Percentiles rank a stretch among this genome's conserved stretches.
phyloP scores from a whole-genome alignment of 2,329 filamentous ascomycete genomes.

The Fusarium sp. region DNA sequence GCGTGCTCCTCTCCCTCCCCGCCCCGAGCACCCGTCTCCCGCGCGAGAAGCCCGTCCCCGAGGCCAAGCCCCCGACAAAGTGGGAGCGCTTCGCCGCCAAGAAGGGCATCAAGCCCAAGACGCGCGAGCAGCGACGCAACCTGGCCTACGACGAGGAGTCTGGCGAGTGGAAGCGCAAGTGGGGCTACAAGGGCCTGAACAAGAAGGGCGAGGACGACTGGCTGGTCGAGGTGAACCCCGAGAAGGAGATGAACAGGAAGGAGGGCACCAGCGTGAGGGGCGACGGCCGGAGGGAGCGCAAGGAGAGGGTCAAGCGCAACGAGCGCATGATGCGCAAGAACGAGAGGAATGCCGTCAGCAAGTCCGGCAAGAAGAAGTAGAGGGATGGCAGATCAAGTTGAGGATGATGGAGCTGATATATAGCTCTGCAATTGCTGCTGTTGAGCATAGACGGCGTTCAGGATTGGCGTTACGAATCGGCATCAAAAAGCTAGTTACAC shows the following conservation, averaged over 20 bases:
- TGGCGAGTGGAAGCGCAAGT: constrained; percentile 92
- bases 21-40: constrained; percentile 77
- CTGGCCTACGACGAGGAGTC: constrained; percentile 85
- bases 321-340: constrained; percentile 78
- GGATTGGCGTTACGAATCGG: constrained; percentile 46
- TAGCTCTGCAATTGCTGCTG: constrained; percentile 15
- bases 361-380: constrained; percentile 41
- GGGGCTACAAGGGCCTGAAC: constrained; percentile 93
- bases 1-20: constrained; percentile 85
- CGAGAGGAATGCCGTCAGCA: constrained; percentile 54
- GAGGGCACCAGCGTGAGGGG: constrained; percentile 71
- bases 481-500: constrained; percentile 36
- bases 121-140: constrained; percentile 78
- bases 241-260: constrained; percentile 73
- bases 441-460: constrained; percentile 46
- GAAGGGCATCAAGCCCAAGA: constrained; percentile 95
- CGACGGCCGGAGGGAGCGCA: constrained; percentile 72
- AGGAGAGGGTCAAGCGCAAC: constrained; percentile 78
- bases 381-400: background rate
- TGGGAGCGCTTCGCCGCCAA: constrained; percentile 97
- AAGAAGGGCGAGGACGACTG: constrained; percentile 86
- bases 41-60: constrained; percentile 91
- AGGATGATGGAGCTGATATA: constrained; percentile 8
- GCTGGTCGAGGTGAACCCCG: constrained; percentile 91
- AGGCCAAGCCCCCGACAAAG: constrained; percentile 85